Base-by-base conservation (phyloP, 345 rosid species). In the Barbarea vulgaris region DNA sequence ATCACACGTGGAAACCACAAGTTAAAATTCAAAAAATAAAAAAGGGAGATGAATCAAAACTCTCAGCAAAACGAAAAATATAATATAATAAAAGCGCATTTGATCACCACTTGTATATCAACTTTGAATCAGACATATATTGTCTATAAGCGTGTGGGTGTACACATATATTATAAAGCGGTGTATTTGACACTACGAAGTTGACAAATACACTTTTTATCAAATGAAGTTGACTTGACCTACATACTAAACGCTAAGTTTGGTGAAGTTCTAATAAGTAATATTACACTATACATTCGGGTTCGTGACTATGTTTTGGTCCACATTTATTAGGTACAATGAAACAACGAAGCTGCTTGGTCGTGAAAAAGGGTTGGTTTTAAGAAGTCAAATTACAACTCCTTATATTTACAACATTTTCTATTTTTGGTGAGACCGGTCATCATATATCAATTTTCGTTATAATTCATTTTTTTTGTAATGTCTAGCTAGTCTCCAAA, bases 301-400 rank as follows among this genome's bases (percentile, higher is more conserved):
- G 46, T 70, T 70, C 61, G 12, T 63, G 39, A 70, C 75, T 70
- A 2, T 77, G 33, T 77, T 75, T 77, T 59, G 80, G 80, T 70
- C 76, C 72, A 77, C 46, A 71, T 64, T 56, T 77, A 64, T 77
- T 77, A 77, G 81, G 77, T 28, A 64, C 77, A 71, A 71, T 57
- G 72, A 8, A 71, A 57, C 81, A 77, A 71, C 72, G 77, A 77
- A 71, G 76, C 81, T 77, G 81, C 77, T 77, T 71, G 76, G 81
- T 77, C 67, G 24, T 71, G 60, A 60, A 11, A 58, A 52, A 55
- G 44, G 53, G 67, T 64, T 64, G 6, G 47, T 57, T 71, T 30
- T 64, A 15, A 37, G 18, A 71, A 77, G 77, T 77, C 77, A 77
- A 71, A 56, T 37, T 39, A 56, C 46, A 48, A 70, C 77, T 71